Evolutionary conservation across 257 asterid genomes (phyloP).

Genomic region (Nicotiana knightiana): DNA sequence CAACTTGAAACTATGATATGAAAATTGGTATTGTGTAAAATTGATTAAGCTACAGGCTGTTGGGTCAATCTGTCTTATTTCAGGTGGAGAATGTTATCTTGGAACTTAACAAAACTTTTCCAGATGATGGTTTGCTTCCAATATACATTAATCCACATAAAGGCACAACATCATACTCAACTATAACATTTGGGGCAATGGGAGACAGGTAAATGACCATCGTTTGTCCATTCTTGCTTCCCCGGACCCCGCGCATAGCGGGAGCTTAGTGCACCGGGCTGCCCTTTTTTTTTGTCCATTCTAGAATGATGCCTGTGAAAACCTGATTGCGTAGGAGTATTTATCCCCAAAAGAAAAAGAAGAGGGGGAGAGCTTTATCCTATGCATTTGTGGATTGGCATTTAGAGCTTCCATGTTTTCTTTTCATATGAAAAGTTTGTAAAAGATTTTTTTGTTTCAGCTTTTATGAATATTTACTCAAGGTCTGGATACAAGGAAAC

Average conservation of each 20-base stretch:
- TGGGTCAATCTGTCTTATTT: constrained; percentile 19
- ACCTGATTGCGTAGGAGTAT: not conserved
- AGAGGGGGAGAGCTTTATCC: not conserved
- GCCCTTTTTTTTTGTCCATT: not conserved
- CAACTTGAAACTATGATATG: constrained; percentile 3
- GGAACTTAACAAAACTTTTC: constrained; percentile 86
- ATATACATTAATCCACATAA: constrained; percentile 76
- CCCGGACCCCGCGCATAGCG: no score
- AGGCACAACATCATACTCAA: constrained; percentile 67
- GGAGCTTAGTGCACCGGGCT: no score
- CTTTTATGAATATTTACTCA: constrained; percentile 90
- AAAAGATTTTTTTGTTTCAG: constrained; percentile 40
- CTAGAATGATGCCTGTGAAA: not conserved
- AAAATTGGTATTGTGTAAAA: not conserved
- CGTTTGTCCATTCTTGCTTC: not conserved
- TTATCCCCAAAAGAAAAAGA: not conserved
- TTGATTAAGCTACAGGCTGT: not conserved
- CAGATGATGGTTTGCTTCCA: constrained; percentile 94
- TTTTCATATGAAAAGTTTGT: constrained; percentile 1
- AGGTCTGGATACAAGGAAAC: constrained; percentile 99
- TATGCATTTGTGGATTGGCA: not conserved
- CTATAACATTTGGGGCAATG: constrained; percentile 99
- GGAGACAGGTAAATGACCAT: constrained; percentile 76
- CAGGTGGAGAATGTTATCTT: constrained; percentile 88
- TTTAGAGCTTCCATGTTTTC: constrained; percentile 5